Base-by-base conservation (phyloP, 192 early-diverging fungal genomes). In the Entomortierella chlamydospora region DNA sequence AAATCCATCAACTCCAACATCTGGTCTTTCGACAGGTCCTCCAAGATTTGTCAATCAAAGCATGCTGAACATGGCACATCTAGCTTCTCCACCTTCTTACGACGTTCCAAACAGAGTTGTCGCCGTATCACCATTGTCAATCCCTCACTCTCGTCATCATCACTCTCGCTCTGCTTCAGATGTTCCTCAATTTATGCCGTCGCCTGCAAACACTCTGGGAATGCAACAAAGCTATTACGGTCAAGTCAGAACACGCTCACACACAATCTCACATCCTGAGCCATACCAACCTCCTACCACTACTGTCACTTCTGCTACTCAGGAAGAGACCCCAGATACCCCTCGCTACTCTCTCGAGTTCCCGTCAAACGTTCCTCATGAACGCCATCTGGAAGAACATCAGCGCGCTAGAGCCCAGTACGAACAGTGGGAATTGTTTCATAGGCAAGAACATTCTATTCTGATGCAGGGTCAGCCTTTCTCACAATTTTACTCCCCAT, bases 301-400 rank as follows among this genome's bases (percentile, higher is more conserved):
- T 8, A 34, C 67, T 7, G 55, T 43, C n/a, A n/a, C n/a, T n/a
- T 26, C 31, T 45, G 4, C 42, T 57, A 22, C 26, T 2, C 25
- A 57, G 1, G 41, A 22, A n/a, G 45, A 39, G 0, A 15, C 59
- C 6, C 73, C 73, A 41, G 17, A 0, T 25, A 79, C 76, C 1
- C 76, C 76, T 9, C 67, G 76, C 17, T 79, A 79, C 50, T 79
- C 76, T n/a, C 63, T 70, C 29, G 76, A 79, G 52, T 79, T 79
- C 42, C 63, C 76, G 0, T 70, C 76, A 4, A 43, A 70, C 64
- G 60, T 79, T 18, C 76, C 76, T 20, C 76, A 79, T 33, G 34
- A 79, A 18, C 49, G 13, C 2, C 62, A 70, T 37, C 39, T 79
- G 23, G 68, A 70, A 52, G 68, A 66, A 15, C 50, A 79, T 51